These are phyloP conservation scores for Barnettozyma populi DNA, from an alignment of 805 yeast genomes.

Conservation along the genomic window DNA sequence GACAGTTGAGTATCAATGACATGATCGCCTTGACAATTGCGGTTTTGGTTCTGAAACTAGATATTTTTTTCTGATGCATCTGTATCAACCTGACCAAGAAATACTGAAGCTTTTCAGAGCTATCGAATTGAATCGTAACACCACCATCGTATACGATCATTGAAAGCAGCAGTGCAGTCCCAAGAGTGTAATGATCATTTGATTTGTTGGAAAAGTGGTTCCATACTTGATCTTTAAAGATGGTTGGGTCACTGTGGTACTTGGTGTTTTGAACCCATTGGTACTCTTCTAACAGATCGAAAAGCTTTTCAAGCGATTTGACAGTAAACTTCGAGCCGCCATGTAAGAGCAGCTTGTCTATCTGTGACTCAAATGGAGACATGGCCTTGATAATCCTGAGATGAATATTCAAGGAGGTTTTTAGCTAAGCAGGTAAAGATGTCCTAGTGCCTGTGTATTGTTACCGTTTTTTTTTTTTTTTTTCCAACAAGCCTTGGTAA, in stretches of 20 bases:
- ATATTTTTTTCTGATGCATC: constrained; percentile 10
- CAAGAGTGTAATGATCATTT: constrained; percentile 9
- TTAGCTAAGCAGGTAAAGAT: no score
- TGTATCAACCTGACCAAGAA: constrained; percentile 16
- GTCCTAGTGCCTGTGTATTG: no score
- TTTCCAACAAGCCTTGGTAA: no score
- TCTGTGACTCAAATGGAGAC: neutral
- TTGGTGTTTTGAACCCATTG: neutral
- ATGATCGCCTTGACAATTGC: constrained; percentile 3
- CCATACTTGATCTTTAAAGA: constrained; percentile 4
- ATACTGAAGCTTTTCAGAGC: constrained; percentile 4
- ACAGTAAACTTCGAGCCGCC: neutral
- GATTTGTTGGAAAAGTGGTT: neutral
- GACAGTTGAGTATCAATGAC: constrained; percentile 3
- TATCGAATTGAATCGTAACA: neutral
- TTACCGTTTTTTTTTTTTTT: no score
- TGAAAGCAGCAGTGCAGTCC: neutral
- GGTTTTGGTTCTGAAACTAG: neutral
- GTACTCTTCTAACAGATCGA: neutral
- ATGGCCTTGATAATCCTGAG: neutral
- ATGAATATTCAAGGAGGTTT: neutral
- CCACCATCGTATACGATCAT: neutral
- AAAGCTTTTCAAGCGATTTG: neutral
- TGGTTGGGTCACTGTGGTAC: constrained; percentile 1
- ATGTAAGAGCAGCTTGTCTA: neutral